phyloP scores from a whole-genome alignment of 495 filamentous ascomycete genomes.

The Glarea lozoyensis region DNA sequence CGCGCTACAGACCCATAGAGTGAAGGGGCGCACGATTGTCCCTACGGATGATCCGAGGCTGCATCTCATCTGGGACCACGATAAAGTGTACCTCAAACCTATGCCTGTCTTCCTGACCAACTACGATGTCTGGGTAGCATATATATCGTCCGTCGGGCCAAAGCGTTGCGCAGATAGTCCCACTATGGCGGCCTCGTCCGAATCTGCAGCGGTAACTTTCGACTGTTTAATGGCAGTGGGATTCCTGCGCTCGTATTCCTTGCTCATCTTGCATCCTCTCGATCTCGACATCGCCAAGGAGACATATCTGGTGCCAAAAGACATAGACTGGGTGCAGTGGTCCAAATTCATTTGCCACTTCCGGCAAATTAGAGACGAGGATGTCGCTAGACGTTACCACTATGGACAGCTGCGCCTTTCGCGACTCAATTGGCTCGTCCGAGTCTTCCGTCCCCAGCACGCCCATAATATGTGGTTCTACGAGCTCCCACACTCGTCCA shows the following conservation, averaged over 20 bases:
- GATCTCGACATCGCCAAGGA: constrained; percentile 32
- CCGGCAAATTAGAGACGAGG: not conserved
- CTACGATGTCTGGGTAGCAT: constrained; percentile 33
- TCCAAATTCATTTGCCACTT: constrained; percentile 1
- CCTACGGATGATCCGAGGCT: constrained; percentile 38
- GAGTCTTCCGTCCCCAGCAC: constrained; percentile 7
- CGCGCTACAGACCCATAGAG: too few species aligned
- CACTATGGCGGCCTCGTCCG: too few species aligned
- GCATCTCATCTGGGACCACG: constrained; percentile 47
- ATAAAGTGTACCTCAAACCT: constrained; percentile 48
- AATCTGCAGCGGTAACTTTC: too few species aligned
- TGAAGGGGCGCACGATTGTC: constrained; percentile 35
- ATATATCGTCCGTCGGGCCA: constrained; percentile 18
- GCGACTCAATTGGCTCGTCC: too few species aligned
- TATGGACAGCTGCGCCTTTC: constrained; percentile 33
- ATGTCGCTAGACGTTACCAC: constrained; percentile 20
- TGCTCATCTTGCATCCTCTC: constrained; percentile 27
- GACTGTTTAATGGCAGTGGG: constrained; percentile 33
- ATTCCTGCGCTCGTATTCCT: constrained; percentile 30
- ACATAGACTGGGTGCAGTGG: constrained; percentile 15
- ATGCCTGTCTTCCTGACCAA: constrained; percentile 42
- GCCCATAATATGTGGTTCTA: constrained; percentile 11
- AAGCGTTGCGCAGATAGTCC: too few species aligned
- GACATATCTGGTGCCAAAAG: constrained; percentile 19
- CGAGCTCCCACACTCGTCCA: constrained; percentile 10